Conservation (phyloP, 129 eudicot genomes). For the Centrapalus pauciflorus region DNA sequence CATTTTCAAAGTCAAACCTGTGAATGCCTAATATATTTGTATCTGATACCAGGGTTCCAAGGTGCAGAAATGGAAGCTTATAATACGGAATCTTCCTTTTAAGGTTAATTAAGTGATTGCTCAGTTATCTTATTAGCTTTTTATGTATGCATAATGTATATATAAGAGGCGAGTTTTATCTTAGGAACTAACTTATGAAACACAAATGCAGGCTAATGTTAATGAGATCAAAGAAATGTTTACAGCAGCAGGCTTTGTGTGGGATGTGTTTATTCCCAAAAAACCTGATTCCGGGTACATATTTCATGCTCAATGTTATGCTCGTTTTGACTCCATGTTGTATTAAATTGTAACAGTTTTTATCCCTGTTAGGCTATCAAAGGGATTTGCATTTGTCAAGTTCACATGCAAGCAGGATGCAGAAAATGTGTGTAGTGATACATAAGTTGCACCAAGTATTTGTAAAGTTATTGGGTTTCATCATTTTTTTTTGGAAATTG, state of each 20-base stretch:
- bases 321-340: neutral
- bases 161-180: neutral
- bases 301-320: neutral
- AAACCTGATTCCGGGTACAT: constrained; percentile 72
- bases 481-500: neutral
- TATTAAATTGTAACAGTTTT: neutral
- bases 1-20: neutral
- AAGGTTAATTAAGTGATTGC: constrained; percentile 40
- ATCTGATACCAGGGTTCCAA: constrained; percentile 70
- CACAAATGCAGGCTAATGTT: constrained; percentile 47
- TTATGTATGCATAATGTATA: too few species aligned
- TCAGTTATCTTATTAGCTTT: neutral
- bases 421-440: constrained; percentile 56
- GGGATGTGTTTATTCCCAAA: constrained; percentile 93
- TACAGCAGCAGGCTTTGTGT: constrained; percentile 68
- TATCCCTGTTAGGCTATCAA: constrained; percentile 45
- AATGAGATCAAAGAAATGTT: constrained; percentile 68
- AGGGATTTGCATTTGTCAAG: constrained; percentile 93
- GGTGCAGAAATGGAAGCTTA: constrained; percentile 90
- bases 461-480: neutral
- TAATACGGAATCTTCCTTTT: constrained; percentile 85
- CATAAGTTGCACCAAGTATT: neutral
- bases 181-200: neutral
- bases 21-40: neutral
- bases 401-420: constrained; percentile 95